Percentiles rank a stretch among this genome's conserved stretches.
phyloP scores from a whole-genome alignment of 1,139 yeast genomes.

The Yamadazyma atmosphaerica region DNA sequence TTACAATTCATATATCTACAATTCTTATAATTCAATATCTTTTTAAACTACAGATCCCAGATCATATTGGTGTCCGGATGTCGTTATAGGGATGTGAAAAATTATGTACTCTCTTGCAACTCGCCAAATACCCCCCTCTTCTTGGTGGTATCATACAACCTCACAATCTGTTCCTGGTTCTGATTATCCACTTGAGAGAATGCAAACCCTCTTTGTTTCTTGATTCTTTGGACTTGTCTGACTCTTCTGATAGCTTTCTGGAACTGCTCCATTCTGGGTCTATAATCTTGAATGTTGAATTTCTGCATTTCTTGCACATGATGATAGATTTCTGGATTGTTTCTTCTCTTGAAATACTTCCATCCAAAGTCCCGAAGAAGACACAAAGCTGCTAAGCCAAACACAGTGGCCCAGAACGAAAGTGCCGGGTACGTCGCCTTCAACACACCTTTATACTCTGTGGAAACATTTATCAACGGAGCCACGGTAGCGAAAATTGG shows the following conservation, averaged over 20 bases:
- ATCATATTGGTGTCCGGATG: too few species aligned
- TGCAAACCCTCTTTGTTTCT: constrained; percentile 98
- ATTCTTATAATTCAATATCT: too few species aligned
- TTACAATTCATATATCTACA: too few species aligned
- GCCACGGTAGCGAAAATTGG: constrained; percentile 88
- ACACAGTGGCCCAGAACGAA: constrained; percentile 80
- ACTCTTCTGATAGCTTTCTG: constrained; percentile 97
- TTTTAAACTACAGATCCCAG: too few species aligned
- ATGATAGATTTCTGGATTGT: constrained; percentile 89
- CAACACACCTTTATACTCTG: constrained; percentile 80
- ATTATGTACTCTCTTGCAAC: constrained; percentile 2
- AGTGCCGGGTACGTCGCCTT: constrained; percentile 74
- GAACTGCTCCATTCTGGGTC: constrained; percentile 95
- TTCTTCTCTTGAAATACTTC: constrained; percentile 92
- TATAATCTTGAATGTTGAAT: constrained; percentile 87
- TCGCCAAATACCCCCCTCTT: constrained; percentile 46
- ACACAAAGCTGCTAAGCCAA: constrained; percentile 76
- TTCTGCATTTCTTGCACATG: constrained; percentile 96
- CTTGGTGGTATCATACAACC: constrained; percentile 93
- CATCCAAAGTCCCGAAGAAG: constrained; percentile 85
- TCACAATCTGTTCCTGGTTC: constrained; percentile 86
- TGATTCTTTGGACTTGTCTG: constrained; percentile 96
- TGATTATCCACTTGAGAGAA: constrained; percentile 93
- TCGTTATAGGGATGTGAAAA: too few species aligned
- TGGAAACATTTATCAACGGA: constrained; percentile 79